These are phyloP conservation scores for Polygonum maritimum DNA, from an alignment of 148 eudicot species.

Conservation along the genomic window DNA sequence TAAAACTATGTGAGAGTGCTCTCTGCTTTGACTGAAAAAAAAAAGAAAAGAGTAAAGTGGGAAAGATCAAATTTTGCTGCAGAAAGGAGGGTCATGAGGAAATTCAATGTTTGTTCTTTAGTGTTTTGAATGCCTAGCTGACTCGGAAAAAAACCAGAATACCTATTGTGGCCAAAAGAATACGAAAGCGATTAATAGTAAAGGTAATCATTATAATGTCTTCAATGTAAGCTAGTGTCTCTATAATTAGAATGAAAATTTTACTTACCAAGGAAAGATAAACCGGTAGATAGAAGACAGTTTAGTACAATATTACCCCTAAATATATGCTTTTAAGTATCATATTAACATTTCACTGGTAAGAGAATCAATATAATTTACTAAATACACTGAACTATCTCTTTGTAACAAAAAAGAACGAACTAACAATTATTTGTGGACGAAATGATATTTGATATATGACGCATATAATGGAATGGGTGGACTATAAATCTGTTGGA, in stretches of 20 bases:
- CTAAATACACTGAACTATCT: not conserved
- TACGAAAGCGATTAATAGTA: not conserved
- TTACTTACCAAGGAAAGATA: not conserved
- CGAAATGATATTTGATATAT: not conserved
- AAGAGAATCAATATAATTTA: not conserved
- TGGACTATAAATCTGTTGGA: not conserved
- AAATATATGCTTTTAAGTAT: not conserved
- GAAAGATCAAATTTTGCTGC: not conserved
- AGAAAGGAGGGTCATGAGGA: not conserved
- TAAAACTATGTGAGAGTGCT: not conserved
- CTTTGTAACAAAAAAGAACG: not conserved
- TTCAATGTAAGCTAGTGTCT: not conserved
- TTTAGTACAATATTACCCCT: not conserved
- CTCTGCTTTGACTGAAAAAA: too few species aligned
- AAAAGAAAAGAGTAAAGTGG: not conserved
- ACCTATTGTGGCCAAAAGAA: not conserved
- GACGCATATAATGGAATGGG: not conserved
- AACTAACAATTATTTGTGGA: not conserved
- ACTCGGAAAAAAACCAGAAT: too few species aligned
- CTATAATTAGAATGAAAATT: not conserved
- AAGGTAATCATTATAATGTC: not conserved
- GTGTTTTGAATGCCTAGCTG: not conserved
- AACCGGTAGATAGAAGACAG: not conserved
- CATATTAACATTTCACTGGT: not conserved
- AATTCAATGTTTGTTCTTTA: not conserved